Evolutionary conservation across 495 filamentous ascomycete species (phyloP), one percentile per base, ranked within the genome.

Genomic region (Collariella sp.): DNA sequence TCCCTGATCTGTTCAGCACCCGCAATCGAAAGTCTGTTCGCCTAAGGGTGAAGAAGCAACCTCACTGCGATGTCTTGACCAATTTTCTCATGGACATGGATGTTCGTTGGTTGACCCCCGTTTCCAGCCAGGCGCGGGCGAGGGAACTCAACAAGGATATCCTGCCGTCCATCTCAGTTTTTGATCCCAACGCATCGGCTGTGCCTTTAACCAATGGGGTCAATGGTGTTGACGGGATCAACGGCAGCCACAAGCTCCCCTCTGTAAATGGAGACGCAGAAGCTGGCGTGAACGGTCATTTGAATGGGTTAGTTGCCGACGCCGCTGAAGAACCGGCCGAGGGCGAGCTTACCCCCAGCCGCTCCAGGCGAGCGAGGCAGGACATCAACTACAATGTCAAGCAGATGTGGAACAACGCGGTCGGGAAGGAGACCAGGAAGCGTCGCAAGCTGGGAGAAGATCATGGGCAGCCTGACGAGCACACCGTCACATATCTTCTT

Each of bases 321-420:
- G 31, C 38, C 1, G 29, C 50, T n/a, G 62, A 65, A 15, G 62
- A 62, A 7, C 20, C 56, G 29, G 58, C 54, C 18, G 62, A 67
- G 31, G 68, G 62, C 46, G 60, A 70, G 24, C 46, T 67, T 20
- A 76, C 71, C 33, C 72, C 72, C 10, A 68, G 64, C 45, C 66
- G 73, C 47, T 65, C 68, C 7, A 50, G 68, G 51, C 67, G 72
- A 23, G 54, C 69, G 54, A 63, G 71, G 52, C 52, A 66, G 35
- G 63, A 74, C 64, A 62, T 76, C 50, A 78, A 75, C 33, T 80
- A 80, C 55, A 79, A 80, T 50, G 56, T 79, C 38, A 78, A 75
- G 56, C 54, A 73, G 18, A 60, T 78, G 29, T 76, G 70, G 62
- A 72, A 70, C 52, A 75, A 65, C 43, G 70, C 72, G 12, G 64